Evolutionary conservation across 2,329 filamentous ascomycete species (phyloP), one percentile per base, ranked within the genome.

Genomic region (Elsinoe necatrix): DNA sequence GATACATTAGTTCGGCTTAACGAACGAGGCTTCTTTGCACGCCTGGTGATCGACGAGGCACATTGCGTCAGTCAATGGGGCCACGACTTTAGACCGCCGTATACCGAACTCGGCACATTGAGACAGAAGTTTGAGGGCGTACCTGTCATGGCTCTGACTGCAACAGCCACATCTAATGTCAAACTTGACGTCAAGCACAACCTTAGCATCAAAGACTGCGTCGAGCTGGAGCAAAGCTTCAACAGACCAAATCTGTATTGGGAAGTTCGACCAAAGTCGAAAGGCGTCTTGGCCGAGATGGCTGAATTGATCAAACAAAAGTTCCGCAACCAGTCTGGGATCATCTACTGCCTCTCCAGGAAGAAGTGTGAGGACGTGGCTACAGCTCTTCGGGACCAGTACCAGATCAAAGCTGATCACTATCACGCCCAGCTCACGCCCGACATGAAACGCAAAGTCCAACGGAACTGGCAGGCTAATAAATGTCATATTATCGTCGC

Each of bases 61-160:
- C 93, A 98, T 69, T 98, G 93, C 70, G 92, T 98, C 23, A 97
- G 93, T 70, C 91, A 98, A 75, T 98, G 93, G 93, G 93, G 93
- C 0, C 93, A 98, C 64, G 93, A 98, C 69, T 98, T 98, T 68
- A 83, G 95, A 45, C 92, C 91, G 0, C 92, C 97, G 68, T 98
- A 98, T 75, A 95, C 95, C 70, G 80, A 81, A 27, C 76, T 98
- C 3, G 89, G 91, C 25, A 79, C 83, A 58, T 75, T 96, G 42
- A 81, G 92, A 50, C 70, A 75, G 39, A 81, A 80, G 54, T 92
- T 92, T 63, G 83, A 85, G 0, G 80, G 81, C 1, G 87, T 97
- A 2, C 93, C 93, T 0, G 79, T 97, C 39, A 95, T 98, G 82
- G 93, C 93, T 2, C 75, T 98, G 63, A 98, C 93, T 23, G 93